Conservation (phyloP, 805 yeast genomes). For the Candida orba region DNA sequence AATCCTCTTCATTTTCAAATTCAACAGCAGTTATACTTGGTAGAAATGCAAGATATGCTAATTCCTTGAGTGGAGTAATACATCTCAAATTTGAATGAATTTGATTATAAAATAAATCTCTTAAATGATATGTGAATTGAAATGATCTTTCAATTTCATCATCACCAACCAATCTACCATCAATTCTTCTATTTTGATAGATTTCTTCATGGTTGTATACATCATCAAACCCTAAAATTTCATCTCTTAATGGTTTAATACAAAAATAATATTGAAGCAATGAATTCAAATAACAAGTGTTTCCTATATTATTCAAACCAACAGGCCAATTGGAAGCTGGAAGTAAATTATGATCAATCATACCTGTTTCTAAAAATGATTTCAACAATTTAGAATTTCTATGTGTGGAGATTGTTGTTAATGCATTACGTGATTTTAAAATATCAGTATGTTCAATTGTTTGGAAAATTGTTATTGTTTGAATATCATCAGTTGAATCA, state of each 20-base stretch:
- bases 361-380: conserved; percentile 54
- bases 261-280: conserved; percentile 85
- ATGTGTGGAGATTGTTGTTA: conserved; percentile 46
- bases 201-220: conserved; percentile 27
- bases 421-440: conserved; percentile 47
- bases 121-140: conserved; percentile 70
- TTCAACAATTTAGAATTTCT: conserved; percentile 49
- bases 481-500: conserved; percentile 47
- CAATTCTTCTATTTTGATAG: conserved; percentile 57
- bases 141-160: conserved; percentile 74
- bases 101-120: conserved; percentile 63
- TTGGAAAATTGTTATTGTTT: conserved; percentile 46
- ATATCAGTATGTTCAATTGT: conserved; percentile 39
- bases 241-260: conserved; percentile 69
- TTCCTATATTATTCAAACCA: conserved; percentile 91
- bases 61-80: conserved; percentile 74
- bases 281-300: conserved; percentile 91
- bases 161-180: conserved; percentile 78
- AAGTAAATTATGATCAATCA: conserved; percentile 48
- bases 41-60: conserved; percentile 82
- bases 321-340: conserved; percentile 77
- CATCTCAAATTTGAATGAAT: conserved; percentile 53
- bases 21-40: conserved; percentile 63
- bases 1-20: conserved; percentile 26
- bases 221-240: conserved; percentile 48